Percentiles rank a stretch among this genome's conserved stretches.
Evolutionary conservation across 441 rosid genomes (phyloP).

Genomic region (Theobroma grandiflorum): DNA sequence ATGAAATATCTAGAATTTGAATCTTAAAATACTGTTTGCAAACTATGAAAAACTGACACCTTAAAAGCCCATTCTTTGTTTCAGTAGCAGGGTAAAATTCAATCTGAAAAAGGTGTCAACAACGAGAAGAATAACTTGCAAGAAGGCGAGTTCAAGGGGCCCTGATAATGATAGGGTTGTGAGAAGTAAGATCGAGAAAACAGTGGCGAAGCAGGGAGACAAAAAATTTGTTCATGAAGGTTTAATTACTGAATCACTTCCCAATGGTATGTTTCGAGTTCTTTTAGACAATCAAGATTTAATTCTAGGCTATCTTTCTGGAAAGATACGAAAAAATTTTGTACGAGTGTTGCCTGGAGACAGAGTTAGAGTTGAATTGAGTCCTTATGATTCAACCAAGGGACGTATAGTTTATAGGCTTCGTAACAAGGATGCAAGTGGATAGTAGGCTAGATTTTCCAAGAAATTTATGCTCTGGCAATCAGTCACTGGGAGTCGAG

Average conservation of each 20-base stretch:
- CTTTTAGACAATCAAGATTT: slow-evolving; percentile 71
- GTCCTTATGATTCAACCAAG: slow-evolving; percentile 80
- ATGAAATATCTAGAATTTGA: background rate
- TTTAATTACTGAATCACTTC: slow-evolving; percentile 75
- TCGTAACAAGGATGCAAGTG: slow-evolving; percentile 42
- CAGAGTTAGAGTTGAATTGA: slow-evolving; percentile 80
- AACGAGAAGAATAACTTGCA: slow-evolving; percentile 41
- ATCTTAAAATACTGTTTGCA: slow-evolving; percentile 15
- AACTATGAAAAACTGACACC: background rate
- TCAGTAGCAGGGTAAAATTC: slow-evolving; percentile 36
- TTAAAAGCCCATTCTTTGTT: background rate
- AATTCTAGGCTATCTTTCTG: slow-evolving; percentile 84
- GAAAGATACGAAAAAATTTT: slow-evolving; percentile 84
- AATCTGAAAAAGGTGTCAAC: slow-evolving; percentile 28
- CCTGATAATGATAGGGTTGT: slow-evolving; percentile 33
- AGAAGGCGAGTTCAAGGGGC: slow-evolving; percentile 42
- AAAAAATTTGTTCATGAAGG: slow-evolving; percentile 71
- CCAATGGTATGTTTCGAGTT: slow-evolving; percentile 92
- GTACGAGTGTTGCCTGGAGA: slow-evolving; percentile 87
- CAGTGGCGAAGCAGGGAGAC: slow-evolving; percentile 44
- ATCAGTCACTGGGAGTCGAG: background rate
- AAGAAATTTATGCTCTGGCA: background rate
- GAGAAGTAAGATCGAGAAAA: slow-evolving; percentile 38
- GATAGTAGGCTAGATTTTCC: slow-evolving; percentile 13
- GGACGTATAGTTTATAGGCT: slow-evolving; percentile 78